Base-by-base conservation (phyloP, 495 filamentous ascomycete species). In the Penicillium cosmopolitanum region DNA sequence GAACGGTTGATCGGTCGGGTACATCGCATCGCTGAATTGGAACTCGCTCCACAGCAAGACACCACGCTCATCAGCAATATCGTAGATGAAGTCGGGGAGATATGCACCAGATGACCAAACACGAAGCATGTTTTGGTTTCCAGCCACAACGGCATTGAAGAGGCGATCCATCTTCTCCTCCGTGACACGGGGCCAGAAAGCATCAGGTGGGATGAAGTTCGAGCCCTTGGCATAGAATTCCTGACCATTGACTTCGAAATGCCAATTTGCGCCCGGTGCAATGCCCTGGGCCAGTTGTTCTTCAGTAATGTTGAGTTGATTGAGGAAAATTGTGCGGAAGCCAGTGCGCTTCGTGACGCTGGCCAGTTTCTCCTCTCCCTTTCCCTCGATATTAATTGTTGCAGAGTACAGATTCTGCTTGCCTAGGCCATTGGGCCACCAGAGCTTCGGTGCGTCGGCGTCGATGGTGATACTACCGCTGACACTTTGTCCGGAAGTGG, bases 11-110 rank as follows among this genome's bases (percentile, higher is more conserved):
- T 84, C 66, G 0, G 84, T 76, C 0, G 87, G 87, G 60, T 90
- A 90, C 15, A 88, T 64, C 0, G 84, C 79, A 69, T 87, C 85
- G 28, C 83, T 82, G 67, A 87, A 89, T 66, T 88, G 78, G 48
- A 89, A 88, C 52, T 89, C 87, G 51, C 80, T 86, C 87, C 87
- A 90, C 5, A 90, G 74, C 13, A 89, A 71, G 12, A 90, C 79
- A 2, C 87, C 87, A 58, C 78, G 74, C 66, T 89, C 81, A 60
- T 90, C 87, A 7, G 86, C 87, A 15, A 88, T 70, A 58, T 90
- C 86, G 61, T 87, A 89, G 51, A 90, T 86, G 54, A 86, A 88
- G 64, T 89, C 87, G 1, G 84, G 85, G 13, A 81, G 75, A 60
- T 89, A 90, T 2, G 83, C 81, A 16, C 87, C 85, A 11, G 82